Evolutionary conservation across 306 rosid genomes (phyloP), one percentile per base, ranked within the genome.

Genomic region (Rosa rugosa): DNA sequence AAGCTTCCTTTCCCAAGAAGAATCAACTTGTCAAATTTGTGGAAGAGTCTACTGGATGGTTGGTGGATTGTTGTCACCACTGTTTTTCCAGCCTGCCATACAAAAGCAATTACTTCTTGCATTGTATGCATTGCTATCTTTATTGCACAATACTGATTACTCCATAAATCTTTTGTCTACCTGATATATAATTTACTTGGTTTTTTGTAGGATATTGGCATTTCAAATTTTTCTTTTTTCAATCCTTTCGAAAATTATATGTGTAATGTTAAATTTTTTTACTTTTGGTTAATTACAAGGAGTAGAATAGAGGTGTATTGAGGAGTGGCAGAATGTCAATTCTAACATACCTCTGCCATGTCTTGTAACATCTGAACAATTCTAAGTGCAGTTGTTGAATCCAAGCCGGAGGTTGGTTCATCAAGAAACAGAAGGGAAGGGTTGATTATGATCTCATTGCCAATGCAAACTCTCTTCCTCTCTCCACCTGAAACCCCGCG

Each of bases 341-440:
- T 11, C 31, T 60, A 38, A 34, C 44, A 27, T 86, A 95, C 99
- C 94, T 88, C 96, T 60, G 99, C 99, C 79, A 96, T 89, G 89
- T 93, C 96, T 70, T 93, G 99, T 80, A 96, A 90, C 91, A 96
- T 89, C 81, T 93, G 99, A 79, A 93, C 94, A 22, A 86, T 96
- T 82, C 91, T 88, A 78, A 93, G 81, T 20, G 99, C 99, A 14
- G 98, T 96, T 22, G 99, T 96, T 45, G 99, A 96, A 85, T 96
- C 99, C 93, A 96, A 84, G 85, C 99, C 99, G n/a, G 99, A 96
- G 62, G 97, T 96, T 79, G 99, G 99, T 80, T 96, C 98, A 74
- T 96, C 99, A 42, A 96, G 98, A 80, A 93, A 90, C 68, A 96
- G 80, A 81, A 93, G 89, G 42, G 98, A 96, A 70, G 99, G 99